Percentiles rank a stretch among this genome's conserved stretches.
Evolutionary conservation across 75 land plant genomes (phyloP).

Genomic region (Picea sitchensis): DNA sequence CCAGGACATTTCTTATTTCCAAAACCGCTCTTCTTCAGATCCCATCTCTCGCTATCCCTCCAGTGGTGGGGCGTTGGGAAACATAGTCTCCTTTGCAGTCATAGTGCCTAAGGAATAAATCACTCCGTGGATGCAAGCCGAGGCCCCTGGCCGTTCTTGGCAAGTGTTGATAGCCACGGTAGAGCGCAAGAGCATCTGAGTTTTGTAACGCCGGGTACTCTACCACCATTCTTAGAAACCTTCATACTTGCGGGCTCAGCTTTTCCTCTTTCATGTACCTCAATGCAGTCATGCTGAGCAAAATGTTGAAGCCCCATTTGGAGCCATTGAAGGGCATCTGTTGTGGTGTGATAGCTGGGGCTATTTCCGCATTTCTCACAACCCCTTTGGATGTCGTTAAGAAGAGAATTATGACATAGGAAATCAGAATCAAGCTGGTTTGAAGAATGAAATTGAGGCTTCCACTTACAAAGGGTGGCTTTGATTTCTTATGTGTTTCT

Average conservation of each 20-base stretch:
- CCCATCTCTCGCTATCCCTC: slow-evolving; percentile 27
- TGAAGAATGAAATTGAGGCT: slow-evolving; percentile 20
- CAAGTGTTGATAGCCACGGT: slow-evolving; percentile 52
- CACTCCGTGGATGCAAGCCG: slow-evolving; percentile 71
- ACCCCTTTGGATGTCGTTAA: slow-evolving; percentile 92
- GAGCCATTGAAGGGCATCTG: slow-evolving; percentile 69
- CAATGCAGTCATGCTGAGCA: slow-evolving; percentile 56
- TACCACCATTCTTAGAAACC: slow-evolving; percentile 65
- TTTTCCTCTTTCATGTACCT: slow-evolving; percentile 86
- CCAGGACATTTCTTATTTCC: too few relatives aligned
- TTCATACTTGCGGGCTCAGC: slow-evolving; percentile 77
- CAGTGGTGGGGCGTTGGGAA: slow-evolving; percentile 75
- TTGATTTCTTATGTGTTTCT: too few relatives aligned
- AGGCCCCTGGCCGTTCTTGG: slow-evolving; percentile 74
- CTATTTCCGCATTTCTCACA: slow-evolving; percentile 71
- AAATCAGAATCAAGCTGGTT: slow-evolving; percentile 4
- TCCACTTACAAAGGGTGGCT: slow-evolving; percentile 35
- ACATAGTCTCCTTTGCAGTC: slow-evolving; percentile 73
- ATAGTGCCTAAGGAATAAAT: slow-evolving; percentile 88
- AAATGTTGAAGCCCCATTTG: slow-evolving; percentile 22
- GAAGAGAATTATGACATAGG: slow-evolving; percentile 87
- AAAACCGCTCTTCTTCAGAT: too few relatives aligned
- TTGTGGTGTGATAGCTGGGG: slow-evolving; percentile 89
- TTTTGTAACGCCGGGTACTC: slow-evolving; percentile 76
- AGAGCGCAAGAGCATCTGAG: slow-evolving; percentile 60